phyloP scores from a whole-genome alignment of 2,329 filamentous ascomycete genomes.

The Cercospora sp. region DNA sequence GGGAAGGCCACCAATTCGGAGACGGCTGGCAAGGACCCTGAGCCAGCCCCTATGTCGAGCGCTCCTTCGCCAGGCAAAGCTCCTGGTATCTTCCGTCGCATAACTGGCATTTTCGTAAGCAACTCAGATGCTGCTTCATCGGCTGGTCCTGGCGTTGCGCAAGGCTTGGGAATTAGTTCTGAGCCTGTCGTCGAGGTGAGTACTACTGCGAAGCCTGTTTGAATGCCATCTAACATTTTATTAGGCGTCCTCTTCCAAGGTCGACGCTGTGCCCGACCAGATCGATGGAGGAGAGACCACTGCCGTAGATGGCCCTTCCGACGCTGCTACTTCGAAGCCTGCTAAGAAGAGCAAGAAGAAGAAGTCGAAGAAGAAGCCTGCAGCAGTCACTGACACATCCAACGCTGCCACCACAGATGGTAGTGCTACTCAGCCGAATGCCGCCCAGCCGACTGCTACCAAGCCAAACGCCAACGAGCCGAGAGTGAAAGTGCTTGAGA shows the following conservation, averaged over 20 bases:
- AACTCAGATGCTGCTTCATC: background rate
- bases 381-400: background rate
- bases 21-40: background rate
- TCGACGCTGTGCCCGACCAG: background rate
- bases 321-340: constrained; percentile 11
- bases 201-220: background rate
- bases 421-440: background rate
- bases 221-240: background rate
- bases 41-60: background rate
- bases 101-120: constrained; percentile 4
- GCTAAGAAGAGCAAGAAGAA: constrained; percentile 20
- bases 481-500: constrained; percentile 14
- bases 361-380: constrained; percentile 11
- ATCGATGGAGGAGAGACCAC: background rate
- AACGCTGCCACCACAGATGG: background rate
- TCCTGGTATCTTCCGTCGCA: constrained; percentile 2
- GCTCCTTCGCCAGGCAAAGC: background rate
- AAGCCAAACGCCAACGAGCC: background rate
- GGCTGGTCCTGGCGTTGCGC: background rate
- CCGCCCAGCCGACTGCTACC: background rate
- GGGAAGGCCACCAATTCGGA: background rate
- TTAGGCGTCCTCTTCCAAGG: background rate
- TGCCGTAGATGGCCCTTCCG: constrained; percentile 1
- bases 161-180: background rate
- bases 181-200: constrained; percentile 1